A percentile compares a stretch with the other conserved stretches of the same genome.
Evolutionary conservation across 352 stramenopile genomes (phyloP).

Genomic region (Phytophthora pistaciae): DNA sequence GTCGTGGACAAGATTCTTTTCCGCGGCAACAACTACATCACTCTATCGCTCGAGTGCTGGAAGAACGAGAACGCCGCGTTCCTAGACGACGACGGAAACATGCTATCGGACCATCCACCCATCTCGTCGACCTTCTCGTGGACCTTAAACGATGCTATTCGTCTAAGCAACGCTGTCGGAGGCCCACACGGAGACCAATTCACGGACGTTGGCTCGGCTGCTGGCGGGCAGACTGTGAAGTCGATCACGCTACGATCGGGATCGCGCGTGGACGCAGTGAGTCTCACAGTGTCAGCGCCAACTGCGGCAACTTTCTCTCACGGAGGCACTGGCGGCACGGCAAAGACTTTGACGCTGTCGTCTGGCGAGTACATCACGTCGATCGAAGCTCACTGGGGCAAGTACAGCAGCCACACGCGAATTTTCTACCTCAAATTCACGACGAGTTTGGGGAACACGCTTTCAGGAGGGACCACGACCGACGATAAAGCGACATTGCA

Average conservation of each 20-base stretch:
- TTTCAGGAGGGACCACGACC: constrained; percentile 41
- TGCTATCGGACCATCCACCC: constrained; percentile 56
- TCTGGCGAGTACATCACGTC: constrained; percentile 54
- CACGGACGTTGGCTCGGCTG: constrained; percentile 42
- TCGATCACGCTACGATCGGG: constrained; percentile 44
- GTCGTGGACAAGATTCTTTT: constrained; percentile 69
- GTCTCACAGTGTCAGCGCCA: constrained; percentile 36
- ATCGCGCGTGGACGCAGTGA: constrained; percentile 48
- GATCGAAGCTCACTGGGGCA: constrained; percentile 52
- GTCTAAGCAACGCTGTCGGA: constrained; percentile 45
- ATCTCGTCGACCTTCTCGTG: constrained; percentile 52
- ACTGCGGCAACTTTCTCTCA: constrained; percentile 41
- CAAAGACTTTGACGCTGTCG: constrained; percentile 43
- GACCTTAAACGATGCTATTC: constrained; percentile 41
- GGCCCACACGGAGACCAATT: constrained; percentile 51
- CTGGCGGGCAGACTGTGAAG: constrained; percentile 31
- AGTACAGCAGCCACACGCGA: constrained; percentile 46
- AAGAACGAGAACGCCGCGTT: constrained; percentile 56
- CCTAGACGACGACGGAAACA: constrained; percentile 39
- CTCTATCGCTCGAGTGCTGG: constrained; percentile 42
- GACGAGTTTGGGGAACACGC: constrained; percentile 43
- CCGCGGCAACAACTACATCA: constrained; percentile 57
- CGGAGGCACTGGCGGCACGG: constrained; percentile 44
- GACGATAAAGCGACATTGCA: constrained; percentile 37
- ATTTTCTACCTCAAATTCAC: constrained; percentile 58